Evolutionary conservation across 768 basidiomycete genomes (phyloP).

Genomic region (Mrakia frigida): DNA sequence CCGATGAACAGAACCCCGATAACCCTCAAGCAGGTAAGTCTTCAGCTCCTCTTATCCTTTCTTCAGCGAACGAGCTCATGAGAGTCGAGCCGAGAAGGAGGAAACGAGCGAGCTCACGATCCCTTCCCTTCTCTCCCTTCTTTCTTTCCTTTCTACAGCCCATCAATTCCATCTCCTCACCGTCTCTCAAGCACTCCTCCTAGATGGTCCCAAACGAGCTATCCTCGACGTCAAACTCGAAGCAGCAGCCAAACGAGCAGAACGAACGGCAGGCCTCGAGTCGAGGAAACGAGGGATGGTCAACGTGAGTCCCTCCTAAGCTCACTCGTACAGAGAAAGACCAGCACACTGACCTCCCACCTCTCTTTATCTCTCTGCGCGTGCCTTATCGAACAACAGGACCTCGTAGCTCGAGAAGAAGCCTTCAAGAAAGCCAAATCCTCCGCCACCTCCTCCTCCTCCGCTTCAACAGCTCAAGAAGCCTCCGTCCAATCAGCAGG

Average conservation of each 20-base stretch:
- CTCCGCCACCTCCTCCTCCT: neutral
- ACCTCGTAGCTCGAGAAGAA: conserved; percentile 30
- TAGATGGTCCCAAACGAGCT: conserved; percentile 28
- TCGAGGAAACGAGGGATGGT: conserved; percentile 23
- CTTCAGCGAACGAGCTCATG: neutral
- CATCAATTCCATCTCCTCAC: conserved; percentile 33
- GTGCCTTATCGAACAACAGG: neutral
- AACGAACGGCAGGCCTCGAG: conserved; percentile 19
- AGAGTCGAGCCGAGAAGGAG: too few relatives aligned
- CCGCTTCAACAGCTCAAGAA: conserved; percentile 20
- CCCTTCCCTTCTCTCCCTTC: neutral
- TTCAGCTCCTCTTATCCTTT: neutral
- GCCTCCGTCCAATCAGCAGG: conserved; percentile 29
- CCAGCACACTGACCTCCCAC: neutral
- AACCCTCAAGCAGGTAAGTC: conserved; percentile 28
- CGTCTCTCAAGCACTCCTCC: conserved; percentile 28
- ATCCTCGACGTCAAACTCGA: conserved; percentile 28
- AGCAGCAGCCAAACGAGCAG: neutral
- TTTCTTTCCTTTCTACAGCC: conserved; percentile 6
- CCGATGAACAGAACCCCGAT: conserved; percentile 32
- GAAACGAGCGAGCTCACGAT: neutral
- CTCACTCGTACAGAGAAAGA: too few relatives aligned
- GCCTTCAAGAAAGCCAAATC: conserved; percentile 24
- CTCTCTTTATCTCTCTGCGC: neutral
- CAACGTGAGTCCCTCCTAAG: conserved; percentile 11